Percentiles rank a stretch among this genome's conserved stretches.
These are phyloP conservation scores for Agrocybe praecox DNA, from an alignment of 768 basidiomycete genomes.

Conservation along the genomic window DNA sequence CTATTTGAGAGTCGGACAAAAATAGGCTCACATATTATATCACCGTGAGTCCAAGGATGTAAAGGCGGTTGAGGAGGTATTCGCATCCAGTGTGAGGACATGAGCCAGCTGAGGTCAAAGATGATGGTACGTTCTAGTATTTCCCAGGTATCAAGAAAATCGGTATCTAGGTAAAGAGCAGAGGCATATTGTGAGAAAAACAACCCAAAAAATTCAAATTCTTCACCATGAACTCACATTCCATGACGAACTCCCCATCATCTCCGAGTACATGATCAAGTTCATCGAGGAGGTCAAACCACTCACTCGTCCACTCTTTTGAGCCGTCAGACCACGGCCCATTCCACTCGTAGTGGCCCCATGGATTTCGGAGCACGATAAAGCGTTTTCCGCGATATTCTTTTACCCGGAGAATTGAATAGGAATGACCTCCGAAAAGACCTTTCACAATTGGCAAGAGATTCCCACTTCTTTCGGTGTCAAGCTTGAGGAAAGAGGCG, in stretches of 20 bases:
- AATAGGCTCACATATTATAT: conserved; percentile 42
- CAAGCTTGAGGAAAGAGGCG: conserved; percentile 36
- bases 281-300: conserved; percentile 35
- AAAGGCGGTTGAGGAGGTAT: conserved; percentile 33
- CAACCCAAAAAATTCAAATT: neutral
- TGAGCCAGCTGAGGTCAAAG: conserved; percentile 43
- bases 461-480: conserved; percentile 22
- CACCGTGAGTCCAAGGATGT: conserved; percentile 47
- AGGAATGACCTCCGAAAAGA: conserved; percentile 38
- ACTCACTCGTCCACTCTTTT: conserved; percentile 45
- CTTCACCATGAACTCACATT: conserved; percentile 26
- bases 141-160: conserved; percentile 41
- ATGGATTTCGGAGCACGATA: conserved; percentile 47
- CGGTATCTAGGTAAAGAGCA: conserved; percentile 24
- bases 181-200: neutral
- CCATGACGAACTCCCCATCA: conserved; percentile 50
- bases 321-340: conserved; percentile 47
- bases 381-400: conserved; percentile 47
- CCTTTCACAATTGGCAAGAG: conserved; percentile 23
- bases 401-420: conserved; percentile 41
- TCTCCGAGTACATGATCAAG: conserved; percentile 40
- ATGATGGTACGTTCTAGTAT: conserved; percentile 39
- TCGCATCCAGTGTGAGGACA: conserved; percentile 44
- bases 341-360: conserved; percentile 44
- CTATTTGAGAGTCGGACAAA: neutral